phyloP scores from a whole-genome alignment of 352 stramenopile genomes.

The Globisporangium takayamanum region DNA sequence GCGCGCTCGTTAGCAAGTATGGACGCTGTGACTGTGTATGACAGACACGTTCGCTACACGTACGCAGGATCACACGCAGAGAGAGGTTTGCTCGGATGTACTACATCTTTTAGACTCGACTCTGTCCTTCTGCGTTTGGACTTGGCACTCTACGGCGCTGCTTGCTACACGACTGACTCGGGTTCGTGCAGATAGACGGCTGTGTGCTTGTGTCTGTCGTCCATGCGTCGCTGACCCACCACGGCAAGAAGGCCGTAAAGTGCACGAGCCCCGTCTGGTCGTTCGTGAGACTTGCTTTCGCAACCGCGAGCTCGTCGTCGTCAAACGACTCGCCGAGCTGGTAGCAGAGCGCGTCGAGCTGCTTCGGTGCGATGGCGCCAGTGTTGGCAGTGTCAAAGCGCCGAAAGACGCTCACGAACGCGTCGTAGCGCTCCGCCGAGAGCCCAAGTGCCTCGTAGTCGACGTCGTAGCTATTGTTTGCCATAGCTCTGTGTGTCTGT shows the following conservation, averaged over 20 bases:
- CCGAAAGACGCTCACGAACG: conserved; percentile 51
- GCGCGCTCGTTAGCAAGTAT: neutral
- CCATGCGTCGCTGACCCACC: conserved; percentile 50
- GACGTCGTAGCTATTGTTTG: conserved; percentile 27
- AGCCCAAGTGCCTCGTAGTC: conserved; percentile 46
- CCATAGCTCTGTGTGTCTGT: neutral
- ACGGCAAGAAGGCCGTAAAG: conserved; percentile 54
- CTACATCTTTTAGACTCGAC: neutral
- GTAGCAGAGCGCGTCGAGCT: conserved; percentile 54
- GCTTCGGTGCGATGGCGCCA: conserved; percentile 42
- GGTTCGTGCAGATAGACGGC: too few species aligned
- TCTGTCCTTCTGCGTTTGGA: neutral
- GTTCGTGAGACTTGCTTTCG: conserved; percentile 40
- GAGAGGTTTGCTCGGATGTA: neutral
- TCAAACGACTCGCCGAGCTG: conserved; percentile 54
- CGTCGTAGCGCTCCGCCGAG: conserved; percentile 41
- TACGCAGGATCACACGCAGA: neutral
- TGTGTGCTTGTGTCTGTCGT: neutral
- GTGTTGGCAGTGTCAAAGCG: conserved; percentile 41
- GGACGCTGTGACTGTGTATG: neutral
- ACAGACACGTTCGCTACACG: too few species aligned
- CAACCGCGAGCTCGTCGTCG: conserved; percentile 44
- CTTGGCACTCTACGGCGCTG: neutral
- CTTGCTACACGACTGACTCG: neutral
- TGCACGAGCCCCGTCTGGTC: conserved; percentile 49